Evolutionary conservation across 2,329 filamentous ascomycete genomes (phyloP).

Genomic region (Aspergillus neotritici): DNA sequence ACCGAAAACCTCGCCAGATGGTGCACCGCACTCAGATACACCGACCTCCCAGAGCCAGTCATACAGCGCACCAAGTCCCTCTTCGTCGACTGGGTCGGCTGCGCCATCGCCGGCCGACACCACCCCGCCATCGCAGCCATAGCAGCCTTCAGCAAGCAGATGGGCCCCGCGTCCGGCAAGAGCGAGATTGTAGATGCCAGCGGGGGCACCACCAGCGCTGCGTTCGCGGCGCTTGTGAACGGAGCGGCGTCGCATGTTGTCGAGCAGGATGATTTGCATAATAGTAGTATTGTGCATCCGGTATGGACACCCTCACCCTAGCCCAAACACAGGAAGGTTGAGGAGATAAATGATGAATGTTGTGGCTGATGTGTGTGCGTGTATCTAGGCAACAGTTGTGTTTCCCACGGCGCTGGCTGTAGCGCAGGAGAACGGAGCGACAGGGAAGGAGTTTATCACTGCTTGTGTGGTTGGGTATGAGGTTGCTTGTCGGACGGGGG

Average conservation of each 20-base stretch:
- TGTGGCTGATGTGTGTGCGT: too few species aligned
- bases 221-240: conserved; percentile 28
- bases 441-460: conserved; percentile 25
- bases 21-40: conserved; percentile 5
- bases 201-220: conserved; percentile 18
- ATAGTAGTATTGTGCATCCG: conserved; percentile 30
- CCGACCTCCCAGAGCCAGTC: conserved; percentile 19
- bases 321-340: too few species aligned
- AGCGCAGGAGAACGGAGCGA: conserved; percentile 24
- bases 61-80: conserved; percentile 29
- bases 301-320: conserved; percentile 11
- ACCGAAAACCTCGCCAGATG: too few species aligned
- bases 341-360: too few species aligned
- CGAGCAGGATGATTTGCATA: conserved; percentile 31
- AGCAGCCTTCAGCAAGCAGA: conserved; percentile 18
- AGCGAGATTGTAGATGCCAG: conserved; percentile 25
- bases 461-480: conserved; percentile 31
- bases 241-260: conserved; percentile 29
- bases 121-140: conserved; percentile 25
- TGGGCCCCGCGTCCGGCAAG: conserved; percentile 24
- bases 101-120: conserved; percentile 25
- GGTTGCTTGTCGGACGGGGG: conserved; percentile 25
- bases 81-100: conserved; percentile 27
- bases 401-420: conserved; percentile 27
- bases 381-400: conserved; percentile 28